phyloP scores from a whole-genome alignment of 371 early-diverging fungal genomes.

The Lichtheimia hyalospora region DNA sequence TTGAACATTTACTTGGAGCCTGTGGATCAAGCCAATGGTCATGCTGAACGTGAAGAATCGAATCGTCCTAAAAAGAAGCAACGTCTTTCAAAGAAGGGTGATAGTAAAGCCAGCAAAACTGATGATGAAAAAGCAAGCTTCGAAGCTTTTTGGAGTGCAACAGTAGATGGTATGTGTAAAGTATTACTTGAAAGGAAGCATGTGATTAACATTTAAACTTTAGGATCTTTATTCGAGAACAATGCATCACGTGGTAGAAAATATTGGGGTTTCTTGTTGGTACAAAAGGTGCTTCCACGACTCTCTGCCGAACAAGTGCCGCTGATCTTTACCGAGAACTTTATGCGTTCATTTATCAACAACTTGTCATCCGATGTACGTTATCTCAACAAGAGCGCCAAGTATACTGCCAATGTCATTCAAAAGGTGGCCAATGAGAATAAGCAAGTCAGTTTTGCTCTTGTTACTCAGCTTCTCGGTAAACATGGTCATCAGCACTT shows the following conservation, averaged over 20 bases:
- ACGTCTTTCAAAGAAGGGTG: slow-evolving; percentile 12
- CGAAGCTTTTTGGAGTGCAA: slow-evolving; percentile 77
- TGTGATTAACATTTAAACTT: neutral
- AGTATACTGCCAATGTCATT: slow-evolving; percentile 59
- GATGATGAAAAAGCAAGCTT: slow-evolving; percentile 54
- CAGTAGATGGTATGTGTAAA: slow-evolving; percentile 68
- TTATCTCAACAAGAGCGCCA: slow-evolving; percentile 77
- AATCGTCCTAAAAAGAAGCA: slow-evolving; percentile 23
- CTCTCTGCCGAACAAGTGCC: slow-evolving; percentile 68
- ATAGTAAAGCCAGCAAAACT: slow-evolving; percentile 8
- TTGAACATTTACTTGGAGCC: slow-evolving; percentile 55
- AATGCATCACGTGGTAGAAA: slow-evolving; percentile 82
- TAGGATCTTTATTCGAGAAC: slow-evolving; percentile 70
- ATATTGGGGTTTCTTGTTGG: slow-evolving; percentile 85
- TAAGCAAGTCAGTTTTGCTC: slow-evolving; percentile 53
- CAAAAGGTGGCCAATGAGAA: slow-evolving; percentile 45
- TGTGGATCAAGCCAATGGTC: slow-evolving; percentile 6
- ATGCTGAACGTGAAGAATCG: slow-evolving; percentile 15
- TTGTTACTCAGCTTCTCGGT: slow-evolving; percentile 74
- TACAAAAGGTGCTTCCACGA: slow-evolving; percentile 68
- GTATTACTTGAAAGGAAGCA: neutral
- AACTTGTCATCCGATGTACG: slow-evolving; percentile 74
- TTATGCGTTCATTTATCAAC: slow-evolving; percentile 83
- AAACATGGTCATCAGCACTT: slow-evolving; percentile 71
- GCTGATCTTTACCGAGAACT: slow-evolving; percentile 76